Conservation (phyloP, 2,329 filamentous ascomycete genomes). For the Lasiodiplodia gonubiensis region DNA sequence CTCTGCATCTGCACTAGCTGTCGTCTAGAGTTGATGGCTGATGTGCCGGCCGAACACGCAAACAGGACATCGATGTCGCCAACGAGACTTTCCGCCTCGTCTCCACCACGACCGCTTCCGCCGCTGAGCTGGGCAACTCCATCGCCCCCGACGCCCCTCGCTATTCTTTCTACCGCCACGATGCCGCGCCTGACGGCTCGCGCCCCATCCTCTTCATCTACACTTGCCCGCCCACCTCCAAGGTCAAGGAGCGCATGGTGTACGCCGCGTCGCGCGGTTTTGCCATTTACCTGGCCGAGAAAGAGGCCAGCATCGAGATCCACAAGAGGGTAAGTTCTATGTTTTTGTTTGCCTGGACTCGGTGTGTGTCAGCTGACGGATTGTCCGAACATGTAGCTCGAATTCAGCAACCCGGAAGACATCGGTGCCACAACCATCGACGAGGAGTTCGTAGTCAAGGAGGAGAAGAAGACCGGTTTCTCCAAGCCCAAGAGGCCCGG, state of each 20-base stretch:
- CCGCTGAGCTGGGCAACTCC: constrained; percentile 61
- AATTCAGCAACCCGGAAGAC: constrained; percentile 24
- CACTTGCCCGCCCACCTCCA: constrained; percentile 73
- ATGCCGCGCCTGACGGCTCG: constrained; percentile 57
- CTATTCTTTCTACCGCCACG: constrained; percentile 78
- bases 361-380: constrained; percentile 65
- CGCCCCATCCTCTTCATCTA: constrained; percentile 79
- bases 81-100: constrained; percentile 74
- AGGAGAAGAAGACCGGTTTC: constrained; percentile 71
- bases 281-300: constrained; percentile 69
- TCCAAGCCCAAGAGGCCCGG: constrained; percentile 81
- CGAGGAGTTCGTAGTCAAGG: constrained; percentile 72
- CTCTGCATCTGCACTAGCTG: background rate
- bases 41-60: constrained; percentile 47
- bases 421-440: constrained; percentile 63
- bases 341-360: constrained; percentile 36
- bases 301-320: constrained; percentile 68
- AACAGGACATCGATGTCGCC: constrained; percentile 72
- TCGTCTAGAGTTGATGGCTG: constrained; percentile 59
- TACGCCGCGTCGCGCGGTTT: constrained; percentile 69
- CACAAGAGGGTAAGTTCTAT: constrained; percentile 67
- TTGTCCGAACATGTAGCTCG: constrained; percentile 54
- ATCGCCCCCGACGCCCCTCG: constrained; percentile 74
- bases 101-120: constrained; percentile 57
- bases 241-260: constrained; percentile 85